phyloP scores from a whole-genome alignment of 176 grass and related monocot species.

The Musa beccarii region DNA sequence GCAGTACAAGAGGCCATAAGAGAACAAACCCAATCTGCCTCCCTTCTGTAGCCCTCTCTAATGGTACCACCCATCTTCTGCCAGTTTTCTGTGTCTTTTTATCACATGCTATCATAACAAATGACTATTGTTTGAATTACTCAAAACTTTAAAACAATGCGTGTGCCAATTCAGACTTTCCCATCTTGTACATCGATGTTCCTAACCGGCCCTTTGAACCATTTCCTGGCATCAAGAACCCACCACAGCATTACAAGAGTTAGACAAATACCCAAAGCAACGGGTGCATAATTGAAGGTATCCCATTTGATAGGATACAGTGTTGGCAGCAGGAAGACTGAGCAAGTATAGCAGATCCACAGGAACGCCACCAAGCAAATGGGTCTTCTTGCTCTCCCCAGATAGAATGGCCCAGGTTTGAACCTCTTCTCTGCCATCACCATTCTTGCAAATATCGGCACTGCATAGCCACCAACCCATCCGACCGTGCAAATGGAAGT shows the following conservation, averaged over 20 bases:
- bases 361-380: slow-evolving; percentile 92
- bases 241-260: slow-evolving; percentile 79
- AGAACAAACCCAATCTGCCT: slow-evolving; percentile 46
- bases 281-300: slow-evolving; percentile 87
- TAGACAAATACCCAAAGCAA: slow-evolving; percentile 49
- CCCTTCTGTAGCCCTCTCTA: slow-evolving; percentile 3
- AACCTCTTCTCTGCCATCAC: slow-evolving; percentile 76
- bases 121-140: not conserved
- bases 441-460: slow-evolving; percentile 94
- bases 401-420: slow-evolving; percentile 70
- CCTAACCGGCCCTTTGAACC: slow-evolving; percentile 86
- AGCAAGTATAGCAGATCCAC: slow-evolving; percentile 98
- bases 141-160: not conserved
- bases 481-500: slow-evolving; percentile 84
- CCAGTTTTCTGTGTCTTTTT: not conserved
- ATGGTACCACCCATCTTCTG: too few relatives aligned
- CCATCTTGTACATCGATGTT: slow-evolving; percentile 51
- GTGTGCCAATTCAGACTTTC: slow-evolving; percentile 31
- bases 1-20: slow-evolving; percentile 60
- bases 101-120: not conserved
- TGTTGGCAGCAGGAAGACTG: slow-evolving; percentile 86
- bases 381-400: slow-evolving; percentile 48
- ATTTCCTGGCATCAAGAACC: slow-evolving; percentile 75
- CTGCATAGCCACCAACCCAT: slow-evolving; percentile 89
- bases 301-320: slow-evolving; percentile 56